A percentile compares a stretch with the other conserved stretches of the same genome.
phyloP scores from a whole-genome alignment of 805 yeast genomes.

The Candida gorgasii region DNA sequence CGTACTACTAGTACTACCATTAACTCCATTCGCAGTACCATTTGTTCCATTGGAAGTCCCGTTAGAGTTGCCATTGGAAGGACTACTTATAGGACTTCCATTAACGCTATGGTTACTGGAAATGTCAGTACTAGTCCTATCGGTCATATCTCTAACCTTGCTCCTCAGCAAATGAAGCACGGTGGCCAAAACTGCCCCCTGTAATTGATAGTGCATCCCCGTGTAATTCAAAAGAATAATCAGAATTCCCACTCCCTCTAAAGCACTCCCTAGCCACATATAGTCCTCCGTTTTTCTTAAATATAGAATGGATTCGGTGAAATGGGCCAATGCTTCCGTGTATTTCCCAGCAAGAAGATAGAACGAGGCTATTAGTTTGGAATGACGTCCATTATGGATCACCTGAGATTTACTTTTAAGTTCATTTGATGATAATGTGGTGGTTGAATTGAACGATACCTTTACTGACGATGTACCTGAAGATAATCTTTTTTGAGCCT shows the following conservation, averaged over 20 bases:
- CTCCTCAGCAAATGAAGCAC: slow-evolving; percentile 33
- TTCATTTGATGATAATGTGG: slow-evolving; percentile 19
- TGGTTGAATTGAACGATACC: slow-evolving; percentile 23
- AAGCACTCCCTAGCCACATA: slow-evolving; percentile 84
- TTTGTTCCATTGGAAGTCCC: too few relatives aligned
- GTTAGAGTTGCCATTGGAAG: too few relatives aligned
- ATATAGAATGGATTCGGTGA: slow-evolving; percentile 68
- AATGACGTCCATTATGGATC: slow-evolving; percentile 68
- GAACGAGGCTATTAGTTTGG: slow-evolving; percentile 74
- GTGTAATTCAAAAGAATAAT: slow-evolving; percentile 59
- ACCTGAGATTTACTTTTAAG: slow-evolving; percentile 35
- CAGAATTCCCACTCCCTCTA: slow-evolving; percentile 79
- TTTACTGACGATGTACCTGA: slow-evolving; percentile 39
- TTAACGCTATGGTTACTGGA: background rate
- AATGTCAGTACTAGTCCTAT: slow-evolving; percentile 32
- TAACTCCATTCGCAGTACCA: too few relatives aligned
- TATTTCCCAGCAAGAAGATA: slow-evolving; percentile 79
- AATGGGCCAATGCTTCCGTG: slow-evolving; percentile 65
- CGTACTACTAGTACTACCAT: slow-evolving; percentile 1
- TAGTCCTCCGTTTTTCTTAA: slow-evolving; percentile 68
- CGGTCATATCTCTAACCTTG: slow-evolving; percentile 23
- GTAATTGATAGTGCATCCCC: slow-evolving; percentile 52
- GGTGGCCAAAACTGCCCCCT: slow-evolving; percentile 34
- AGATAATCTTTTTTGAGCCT: slow-evolving; percentile 44
- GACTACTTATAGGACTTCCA: background rate